Base-by-base conservation (phyloP, 192 early-diverging fungal species). In the Neocallimastix lanati region DNA sequence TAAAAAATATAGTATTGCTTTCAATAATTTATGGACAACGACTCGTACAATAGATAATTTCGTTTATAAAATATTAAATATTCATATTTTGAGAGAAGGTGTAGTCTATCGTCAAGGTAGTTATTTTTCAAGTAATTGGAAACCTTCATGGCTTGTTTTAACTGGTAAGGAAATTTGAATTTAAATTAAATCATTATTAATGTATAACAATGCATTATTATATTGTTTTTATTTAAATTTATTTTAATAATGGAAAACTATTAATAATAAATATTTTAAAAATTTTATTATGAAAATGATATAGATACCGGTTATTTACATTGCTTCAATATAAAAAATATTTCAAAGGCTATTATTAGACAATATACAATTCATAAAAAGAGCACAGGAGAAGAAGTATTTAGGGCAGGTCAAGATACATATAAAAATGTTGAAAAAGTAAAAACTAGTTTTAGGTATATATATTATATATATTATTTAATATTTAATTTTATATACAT, bases 221-320 rank as follows among this genome's bases (percentile, higher is more conserved):
- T n/a, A n/a, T n/a, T n/a, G n/a, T n/a, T n/a, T n/a, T n/a, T n/a
- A n/a, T n/a, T n/a, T n/a, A n/a, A n/a, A n/a, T n/a, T n/a, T n/a
- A n/a, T n/a, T n/a, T n/a, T n/a, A n/a, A n/a, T n/a, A n/a, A n/a
- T n/a, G n/a, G n/a, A n/a, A n/a, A n/a, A n/a, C n/a, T n/a, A n/a
- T n/a, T n/a, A n/a, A n/a, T n/a, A n/a, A n/a, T n/a, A n/a, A n/a
- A n/a, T n/a, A n/a, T n/a, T n/a, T n/a, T n/a, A n/a, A n/a, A n/a
- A n/a, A n/a, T n/a, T n/a, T n/a, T n/a, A n/a, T n/a, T n/a, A n/a
- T n/a, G n/a, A n/a, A n/a, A n/a, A n/a, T n/a, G n/a, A n/a, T n/a
- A n/a, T 50, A 50, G 50, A 85, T 28, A 80, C 79, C 50, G 84
- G 84, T 11, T 85, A 80, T 50, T 78, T 85, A 35, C 84, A 85